Conservation (phyloP, 2,329 filamentous ascomycete genomes). For the Fusarium cicatricum region DNA sequence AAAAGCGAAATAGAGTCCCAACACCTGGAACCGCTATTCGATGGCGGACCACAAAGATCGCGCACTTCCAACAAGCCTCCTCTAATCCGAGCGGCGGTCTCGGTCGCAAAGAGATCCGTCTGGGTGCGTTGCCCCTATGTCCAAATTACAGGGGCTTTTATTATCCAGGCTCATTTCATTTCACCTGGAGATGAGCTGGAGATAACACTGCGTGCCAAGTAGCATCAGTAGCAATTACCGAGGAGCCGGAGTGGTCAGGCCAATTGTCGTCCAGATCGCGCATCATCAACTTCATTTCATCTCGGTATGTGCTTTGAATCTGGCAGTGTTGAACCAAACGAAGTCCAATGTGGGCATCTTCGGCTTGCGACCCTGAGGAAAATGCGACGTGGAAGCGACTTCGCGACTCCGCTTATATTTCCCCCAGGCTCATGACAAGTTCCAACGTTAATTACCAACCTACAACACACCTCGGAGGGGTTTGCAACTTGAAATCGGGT, state of each 20-base stretch:
- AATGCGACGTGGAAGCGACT: no score
- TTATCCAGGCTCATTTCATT: conserved; percentile 25
- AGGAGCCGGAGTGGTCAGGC: background rate
- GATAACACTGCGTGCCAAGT: conserved; percentile 16
- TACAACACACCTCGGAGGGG: no score
- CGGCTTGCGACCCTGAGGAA: no score
- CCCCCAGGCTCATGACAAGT: no score
- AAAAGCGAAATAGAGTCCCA: conserved; percentile 7
- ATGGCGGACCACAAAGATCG: background rate
- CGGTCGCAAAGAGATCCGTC: conserved; percentile 9
- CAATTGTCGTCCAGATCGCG: background rate
- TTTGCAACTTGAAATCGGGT: conserved; percentile 1
- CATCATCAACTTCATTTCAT: conserved; percentile 1
- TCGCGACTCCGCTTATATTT: no score
- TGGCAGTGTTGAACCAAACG: no score
- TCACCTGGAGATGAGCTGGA: conserved; percentile 23
- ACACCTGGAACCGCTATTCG: background rate
- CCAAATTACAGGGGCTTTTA: conserved; percentile 21
- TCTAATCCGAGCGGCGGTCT: conserved; percentile 21
- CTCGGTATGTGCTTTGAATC: no score
- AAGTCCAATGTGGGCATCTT: no score
- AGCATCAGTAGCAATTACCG: conserved; percentile 19
- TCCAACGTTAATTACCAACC: no score
- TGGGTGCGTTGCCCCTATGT: conserved; percentile 16
- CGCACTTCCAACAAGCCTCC: background rate